phyloP scores from a whole-genome alignment of 805 yeast species.

The Cyberlindnera amylophila region DNA sequence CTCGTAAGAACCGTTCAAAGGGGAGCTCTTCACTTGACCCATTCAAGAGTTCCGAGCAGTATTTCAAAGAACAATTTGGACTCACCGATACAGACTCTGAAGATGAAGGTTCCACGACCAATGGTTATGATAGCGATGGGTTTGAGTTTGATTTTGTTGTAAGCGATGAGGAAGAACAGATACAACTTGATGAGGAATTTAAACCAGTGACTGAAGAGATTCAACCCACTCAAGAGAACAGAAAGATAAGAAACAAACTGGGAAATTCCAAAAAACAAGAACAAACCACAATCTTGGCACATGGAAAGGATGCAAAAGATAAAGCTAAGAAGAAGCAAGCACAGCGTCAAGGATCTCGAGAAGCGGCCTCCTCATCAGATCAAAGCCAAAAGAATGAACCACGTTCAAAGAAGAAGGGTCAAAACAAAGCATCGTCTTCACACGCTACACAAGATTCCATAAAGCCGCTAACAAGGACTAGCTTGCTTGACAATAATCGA shows the following conservation, averaged over 20 bases:
- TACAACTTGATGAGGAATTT: constrained; percentile 11
- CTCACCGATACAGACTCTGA: constrained; percentile 4
- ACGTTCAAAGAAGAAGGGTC: background rate
- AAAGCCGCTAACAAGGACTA: constrained; percentile 8
- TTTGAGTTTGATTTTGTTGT: constrained; percentile 11
- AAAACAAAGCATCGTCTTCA: background rate
- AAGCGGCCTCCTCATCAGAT: background rate
- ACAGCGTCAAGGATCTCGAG: background rate
- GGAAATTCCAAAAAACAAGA: background rate
- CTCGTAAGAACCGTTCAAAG: background rate
- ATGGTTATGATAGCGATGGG: background rate
- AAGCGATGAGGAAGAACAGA: constrained; percentile 19
- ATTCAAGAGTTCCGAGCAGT: constrained; percentile 7
- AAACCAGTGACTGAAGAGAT: background rate
- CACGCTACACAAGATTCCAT: background rate
- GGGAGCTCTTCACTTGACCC: background rate
- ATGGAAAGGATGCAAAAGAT: background rate
- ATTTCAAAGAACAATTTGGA: constrained; percentile 9
- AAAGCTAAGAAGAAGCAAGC: background rate
- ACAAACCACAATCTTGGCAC: background rate
- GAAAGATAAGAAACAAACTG: background rate
- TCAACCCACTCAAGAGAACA: background rate
- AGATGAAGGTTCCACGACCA: background rate
- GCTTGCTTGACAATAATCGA: constrained; percentile 3
- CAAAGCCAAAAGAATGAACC: background rate